These are phyloP conservation scores for Acidiella bohemica DNA, from an alignment of 495 filamentous ascomycete species.

Conservation along the genomic window DNA sequence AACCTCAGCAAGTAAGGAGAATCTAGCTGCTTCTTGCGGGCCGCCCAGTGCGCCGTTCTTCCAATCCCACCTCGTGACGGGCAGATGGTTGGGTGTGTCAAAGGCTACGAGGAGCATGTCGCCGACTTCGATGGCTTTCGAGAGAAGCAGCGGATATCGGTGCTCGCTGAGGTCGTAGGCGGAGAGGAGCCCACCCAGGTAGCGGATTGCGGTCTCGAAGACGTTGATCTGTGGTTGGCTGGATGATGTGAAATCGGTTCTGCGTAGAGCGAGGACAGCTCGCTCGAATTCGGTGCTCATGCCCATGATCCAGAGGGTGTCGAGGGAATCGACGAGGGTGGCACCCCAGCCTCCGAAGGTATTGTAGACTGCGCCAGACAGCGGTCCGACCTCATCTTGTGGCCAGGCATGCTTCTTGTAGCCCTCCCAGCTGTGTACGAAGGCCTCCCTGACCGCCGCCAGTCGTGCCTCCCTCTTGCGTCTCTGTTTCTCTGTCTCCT, in stretches of 20 bases:
- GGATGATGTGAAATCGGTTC: constrained; percentile 29
- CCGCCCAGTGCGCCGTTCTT: constrained; percentile 27
- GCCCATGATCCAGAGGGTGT: constrained; percentile 31
- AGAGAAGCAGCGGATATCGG: constrained; percentile 31
- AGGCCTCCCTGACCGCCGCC: constrained; percentile 51
- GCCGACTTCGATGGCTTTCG: constrained; percentile 31
- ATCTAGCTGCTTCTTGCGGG: constrained; percentile 31
- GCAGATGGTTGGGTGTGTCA: constrained; percentile 32
- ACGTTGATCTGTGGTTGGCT: constrained; percentile 29
- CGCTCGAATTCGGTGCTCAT: constrained; percentile 27
- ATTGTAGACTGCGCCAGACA: constrained; percentile 39
- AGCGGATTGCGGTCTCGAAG: constrained; percentile 38
- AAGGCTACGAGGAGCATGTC: constrained; percentile 35
- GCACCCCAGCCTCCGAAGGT: constrained; percentile 29
- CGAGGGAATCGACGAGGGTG: constrained; percentile 27
- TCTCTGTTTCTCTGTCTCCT: constrained; percentile 30
- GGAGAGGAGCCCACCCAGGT: constrained; percentile 38
- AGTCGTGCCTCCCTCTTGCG: constrained; percentile 32
- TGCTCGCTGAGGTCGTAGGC: constrained; percentile 38
- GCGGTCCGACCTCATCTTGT: constrained; percentile 62
- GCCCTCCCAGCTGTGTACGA: constrained; percentile 58
- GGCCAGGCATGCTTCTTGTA: constrained; percentile 69
- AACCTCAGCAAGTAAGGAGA: constrained; percentile 30
- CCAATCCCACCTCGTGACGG: constrained; percentile 40
- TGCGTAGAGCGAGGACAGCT: constrained; percentile 23